phyloP scores from a whole-genome alignment of 2,329 filamentous ascomycete genomes.

The Colletotrichum salicis region DNA sequence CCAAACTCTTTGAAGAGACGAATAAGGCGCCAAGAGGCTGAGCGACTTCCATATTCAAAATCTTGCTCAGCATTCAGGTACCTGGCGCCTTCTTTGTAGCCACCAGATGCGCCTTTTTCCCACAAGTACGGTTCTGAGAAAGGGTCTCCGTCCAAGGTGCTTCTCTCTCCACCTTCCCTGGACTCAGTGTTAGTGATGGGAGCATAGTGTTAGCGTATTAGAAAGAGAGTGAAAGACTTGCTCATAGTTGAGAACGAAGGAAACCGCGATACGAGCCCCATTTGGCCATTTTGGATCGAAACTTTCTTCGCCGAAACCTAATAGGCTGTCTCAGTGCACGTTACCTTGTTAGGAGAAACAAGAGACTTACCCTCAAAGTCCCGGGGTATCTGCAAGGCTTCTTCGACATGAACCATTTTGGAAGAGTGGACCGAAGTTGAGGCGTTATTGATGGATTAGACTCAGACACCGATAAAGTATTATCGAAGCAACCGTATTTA shows the following conservation, averaged over 20 bases:
- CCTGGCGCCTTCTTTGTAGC: conserved; percentile 37
- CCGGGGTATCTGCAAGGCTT: conserved; percentile 21
- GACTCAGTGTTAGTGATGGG: too few species aligned
- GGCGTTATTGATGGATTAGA: not conserved
- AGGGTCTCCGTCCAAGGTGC: conserved; percentile 40
- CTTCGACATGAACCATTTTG: conserved; percentile 22
- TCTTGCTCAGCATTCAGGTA: conserved; percentile 41
- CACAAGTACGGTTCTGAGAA: conserved; percentile 40
- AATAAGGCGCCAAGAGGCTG: conserved; percentile 50
- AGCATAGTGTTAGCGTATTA: not conserved
- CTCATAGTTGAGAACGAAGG: conserved; percentile 41
- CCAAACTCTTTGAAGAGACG: conserved; percentile 53
- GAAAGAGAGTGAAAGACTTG: conserved; percentile 3
- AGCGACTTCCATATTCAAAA: conserved; percentile 40
- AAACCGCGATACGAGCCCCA: conserved; percentile 39
- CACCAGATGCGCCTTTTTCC: conserved; percentile 41
- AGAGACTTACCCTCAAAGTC: conserved; percentile 41
- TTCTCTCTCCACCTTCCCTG: conserved; percentile 43
- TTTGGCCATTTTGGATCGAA: conserved; percentile 40
- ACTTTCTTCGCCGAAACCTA: conserved; percentile 39
- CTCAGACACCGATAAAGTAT: too few species aligned
- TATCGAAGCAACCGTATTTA: not conserved
- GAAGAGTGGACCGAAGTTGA: not conserved
- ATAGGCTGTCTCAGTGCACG: not conserved
- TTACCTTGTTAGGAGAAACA: too few species aligned